A percentile compares a stretch with the other conserved stretches of the same genome.
phyloP scores from a whole-genome alignment of 2,329 filamentous ascomycete genomes.

The Bipolaris gigantea region DNA sequence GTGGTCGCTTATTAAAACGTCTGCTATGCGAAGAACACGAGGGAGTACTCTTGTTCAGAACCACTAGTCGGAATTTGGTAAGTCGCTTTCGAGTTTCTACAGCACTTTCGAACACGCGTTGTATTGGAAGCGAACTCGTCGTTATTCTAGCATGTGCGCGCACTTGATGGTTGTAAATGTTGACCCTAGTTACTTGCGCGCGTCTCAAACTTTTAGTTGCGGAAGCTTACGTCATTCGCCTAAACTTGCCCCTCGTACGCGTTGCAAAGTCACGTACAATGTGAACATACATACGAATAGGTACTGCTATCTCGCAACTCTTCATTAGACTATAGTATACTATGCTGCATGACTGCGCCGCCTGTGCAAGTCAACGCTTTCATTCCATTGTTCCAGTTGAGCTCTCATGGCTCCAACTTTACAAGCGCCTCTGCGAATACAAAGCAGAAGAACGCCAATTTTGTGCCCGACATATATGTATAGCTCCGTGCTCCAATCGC shows the following conservation, averaged over 20 bases:
- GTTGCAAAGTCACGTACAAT: constrained; percentile 3
- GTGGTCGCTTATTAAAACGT: background rate
- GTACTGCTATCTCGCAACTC: constrained; percentile 18
- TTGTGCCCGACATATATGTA: constrained; percentile 22
- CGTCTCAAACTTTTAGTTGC: constrained; percentile 31
- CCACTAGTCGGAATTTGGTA: background rate
- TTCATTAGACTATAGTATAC: constrained; percentile 38
- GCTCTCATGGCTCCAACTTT: constrained; percentile 13
- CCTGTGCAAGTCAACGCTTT: constrained; percentile 13
- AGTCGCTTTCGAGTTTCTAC: background rate
- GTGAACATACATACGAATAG: background rate
- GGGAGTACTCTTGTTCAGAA: background rate
- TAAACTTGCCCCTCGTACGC: constrained; percentile 19
- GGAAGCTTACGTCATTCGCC: constrained; percentile 25
- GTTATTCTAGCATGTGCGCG: constrained; percentile 1
- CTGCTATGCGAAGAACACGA: background rate
- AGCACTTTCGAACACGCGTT: background rate
- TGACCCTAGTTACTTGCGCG: constrained; percentile 2
- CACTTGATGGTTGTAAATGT: background rate
- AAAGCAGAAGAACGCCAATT: constrained; percentile 37
- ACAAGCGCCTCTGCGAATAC: constrained; percentile 19
- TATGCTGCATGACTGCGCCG: constrained; percentile 24
- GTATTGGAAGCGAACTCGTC: background rate
- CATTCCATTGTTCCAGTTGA: constrained; percentile 13
- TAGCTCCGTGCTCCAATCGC: constrained; percentile 43